Percentiles rank a stretch among this genome's conserved stretches.
These are phyloP conservation scores for Wickerhamiella sorbophila DNA, from an alignment of 805 yeast genomes.

Conservation along the genomic window DNA sequence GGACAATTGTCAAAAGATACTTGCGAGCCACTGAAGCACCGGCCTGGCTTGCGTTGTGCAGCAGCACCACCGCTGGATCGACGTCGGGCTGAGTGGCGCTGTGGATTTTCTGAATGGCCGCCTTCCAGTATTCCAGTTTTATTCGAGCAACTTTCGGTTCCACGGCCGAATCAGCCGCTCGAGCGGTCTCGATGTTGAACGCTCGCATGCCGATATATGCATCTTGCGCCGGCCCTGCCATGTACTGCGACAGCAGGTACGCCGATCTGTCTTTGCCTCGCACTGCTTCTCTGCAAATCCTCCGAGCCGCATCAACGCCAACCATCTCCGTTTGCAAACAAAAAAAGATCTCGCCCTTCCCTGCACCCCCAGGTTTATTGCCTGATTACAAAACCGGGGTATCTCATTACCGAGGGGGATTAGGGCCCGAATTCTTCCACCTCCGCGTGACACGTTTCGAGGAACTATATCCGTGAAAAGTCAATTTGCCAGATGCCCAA, in stretches of 20 bases:
- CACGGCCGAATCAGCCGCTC: constrained; percentile 30
- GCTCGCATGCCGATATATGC: constrained; percentile 50
- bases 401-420: no score
- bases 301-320: neutral
- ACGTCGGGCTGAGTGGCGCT: constrained; percentile 18
- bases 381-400: no score
- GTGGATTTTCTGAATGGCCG: constrained; percentile 37
- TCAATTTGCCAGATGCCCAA: no score
- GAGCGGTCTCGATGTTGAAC: constrained; percentile 49
- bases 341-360: no score
- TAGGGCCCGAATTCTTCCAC: no score
- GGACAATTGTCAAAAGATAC: constrained; percentile 45
- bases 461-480: no score
- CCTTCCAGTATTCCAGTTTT: constrained; percentile 65
- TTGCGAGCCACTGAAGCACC: constrained; percentile 38
- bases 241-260: constrained; percentile 48
- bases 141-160: constrained; percentile 28
- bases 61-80: constrained; percentile 33
- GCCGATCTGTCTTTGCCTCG: constrained; percentile 45
- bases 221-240: constrained; percentile 50
- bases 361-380: no score
- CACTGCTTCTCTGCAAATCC: constrained; percentile 29
- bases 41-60: constrained; percentile 36
- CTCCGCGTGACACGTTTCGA: neutral
- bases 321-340: neutral